These are phyloP conservation scores for Musa schizocarpa DNA, from an alignment of 176 grass and related monocot species.

Conservation along the genomic window DNA sequence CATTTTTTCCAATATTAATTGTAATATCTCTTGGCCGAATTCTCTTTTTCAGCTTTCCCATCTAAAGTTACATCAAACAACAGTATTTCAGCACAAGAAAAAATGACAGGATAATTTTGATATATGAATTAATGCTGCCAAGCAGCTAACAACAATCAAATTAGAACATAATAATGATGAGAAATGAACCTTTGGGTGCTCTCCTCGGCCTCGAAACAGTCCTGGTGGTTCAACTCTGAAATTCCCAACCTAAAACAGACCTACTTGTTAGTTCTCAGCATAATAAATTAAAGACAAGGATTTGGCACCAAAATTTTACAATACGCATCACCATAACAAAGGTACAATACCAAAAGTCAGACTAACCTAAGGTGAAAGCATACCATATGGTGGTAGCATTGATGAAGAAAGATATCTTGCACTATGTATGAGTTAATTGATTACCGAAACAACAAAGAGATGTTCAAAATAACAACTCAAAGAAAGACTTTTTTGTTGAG, in stretches of 20 bases:
- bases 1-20: slow-evolving; percentile 68
- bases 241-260: slow-evolving; percentile 74
- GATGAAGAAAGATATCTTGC: background rate
- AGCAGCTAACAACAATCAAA: background rate
- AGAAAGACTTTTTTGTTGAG: background rate
- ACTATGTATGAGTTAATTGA: background rate
- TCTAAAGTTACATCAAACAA: slow-evolving; percentile 34
- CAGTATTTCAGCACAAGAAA: background rate
- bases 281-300: background rate
- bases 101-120: background rate
- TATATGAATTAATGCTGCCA: background rate
- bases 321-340: background rate
- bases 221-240: slow-evolving; percentile 97
- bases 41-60: slow-evolving; percentile 88
- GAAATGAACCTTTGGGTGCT: slow-evolving; percentile 79
- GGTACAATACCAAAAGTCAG: background rate
- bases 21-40: slow-evolving; percentile 88
- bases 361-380: background rate
- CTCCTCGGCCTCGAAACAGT: slow-evolving; percentile 94
- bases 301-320: too few species aligned
- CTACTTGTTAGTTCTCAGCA: background rate
- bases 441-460: background rate
- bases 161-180: background rate
- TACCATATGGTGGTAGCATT: background rate
- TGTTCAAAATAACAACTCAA: background rate